A percentile compares a stretch with the other conserved stretches of the same genome.
These are phyloP conservation scores for Pistacia integerrima DNA, from an alignment of 345 rosid species.

Conservation along the genomic window DNA sequence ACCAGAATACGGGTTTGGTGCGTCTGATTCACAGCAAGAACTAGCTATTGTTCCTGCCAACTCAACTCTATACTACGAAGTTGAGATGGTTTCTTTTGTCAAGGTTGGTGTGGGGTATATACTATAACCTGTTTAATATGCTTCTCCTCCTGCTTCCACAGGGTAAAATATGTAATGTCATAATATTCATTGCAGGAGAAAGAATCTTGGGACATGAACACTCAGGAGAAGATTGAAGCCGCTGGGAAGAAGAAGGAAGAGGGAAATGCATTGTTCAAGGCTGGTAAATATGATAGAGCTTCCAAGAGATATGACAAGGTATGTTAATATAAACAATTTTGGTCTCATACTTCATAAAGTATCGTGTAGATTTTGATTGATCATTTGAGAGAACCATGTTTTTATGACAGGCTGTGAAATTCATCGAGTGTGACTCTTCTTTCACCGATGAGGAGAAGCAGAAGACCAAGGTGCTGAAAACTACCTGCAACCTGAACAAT, in stretches of 20 bases:
- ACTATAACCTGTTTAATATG: not conserved
- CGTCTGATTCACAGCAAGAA: conserved; percentile 66
- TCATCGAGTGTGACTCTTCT: conserved; percentile 71
- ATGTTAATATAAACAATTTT: not conserved
- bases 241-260: conserved; percentile 92
- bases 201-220: conserved; percentile 96
- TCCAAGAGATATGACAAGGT: conserved; percentile 95
- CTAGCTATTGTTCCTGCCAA: conserved; percentile 70
- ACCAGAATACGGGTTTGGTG: conserved; percentile 84
- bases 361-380: not conserved
- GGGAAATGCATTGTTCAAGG: conserved; percentile 78
- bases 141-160: no score
- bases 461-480: conserved; percentile 70
- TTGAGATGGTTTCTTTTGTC: conserved; percentile 67
- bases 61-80: conserved; percentile 68
- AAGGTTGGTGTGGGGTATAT: conserved; percentile 47
- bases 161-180: not conserved
- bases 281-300: conserved; percentile 73
- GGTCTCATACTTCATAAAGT: not conserved
- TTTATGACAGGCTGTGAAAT: conserved; percentile 64
- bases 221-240: conserved; percentile 85
- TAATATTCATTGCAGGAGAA: conserved; percentile 50
- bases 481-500: conserved; percentile 74
- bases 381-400: not conserved
- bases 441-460: conserved; percentile 83